Conservation (phyloP, 345 rosid species). For the Turnera subulata region DNA sequence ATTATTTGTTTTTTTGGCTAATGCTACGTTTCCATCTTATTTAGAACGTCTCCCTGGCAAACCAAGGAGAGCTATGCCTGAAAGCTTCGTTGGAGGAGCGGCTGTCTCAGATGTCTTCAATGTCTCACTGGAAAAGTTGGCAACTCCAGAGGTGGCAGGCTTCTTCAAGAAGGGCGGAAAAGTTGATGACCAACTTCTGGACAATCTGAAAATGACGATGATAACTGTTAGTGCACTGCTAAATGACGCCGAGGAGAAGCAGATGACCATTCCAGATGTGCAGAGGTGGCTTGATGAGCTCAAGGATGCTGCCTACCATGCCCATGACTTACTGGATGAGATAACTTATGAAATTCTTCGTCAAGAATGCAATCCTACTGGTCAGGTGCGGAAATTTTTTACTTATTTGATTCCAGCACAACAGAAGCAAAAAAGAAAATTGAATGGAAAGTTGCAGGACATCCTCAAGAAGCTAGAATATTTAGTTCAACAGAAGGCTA, state of each 20-base stretch:
- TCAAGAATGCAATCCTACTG: not conserved
- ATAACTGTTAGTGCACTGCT: not conserved
- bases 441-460: not conserved
- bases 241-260: not conserved
- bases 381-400: not conserved
- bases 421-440: not conserved
- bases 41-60: too few species aligned
- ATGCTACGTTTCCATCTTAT: too few species aligned
- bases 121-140: too few species aligned
- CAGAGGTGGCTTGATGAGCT: not conserved
- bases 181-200: not conserved
- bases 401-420: not conserved
- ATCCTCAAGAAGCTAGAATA: too few species aligned
- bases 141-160: not conserved
- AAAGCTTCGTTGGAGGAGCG: not conserved
- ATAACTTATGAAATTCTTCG: not conserved
- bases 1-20: too few species aligned
- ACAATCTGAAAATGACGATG: not conserved
- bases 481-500: too few species aligned
- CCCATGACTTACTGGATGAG: not conserved
- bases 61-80: too few species aligned
- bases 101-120: not conserved
- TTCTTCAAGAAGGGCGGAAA: not conserved
- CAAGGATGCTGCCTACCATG: not conserved
- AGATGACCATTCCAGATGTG: not conserved